These are phyloP conservation scores for Debaryomycetaceae sp. DNA, from an alignment of 1,139 yeast genomes.

Conservation along the genomic window DNA sequence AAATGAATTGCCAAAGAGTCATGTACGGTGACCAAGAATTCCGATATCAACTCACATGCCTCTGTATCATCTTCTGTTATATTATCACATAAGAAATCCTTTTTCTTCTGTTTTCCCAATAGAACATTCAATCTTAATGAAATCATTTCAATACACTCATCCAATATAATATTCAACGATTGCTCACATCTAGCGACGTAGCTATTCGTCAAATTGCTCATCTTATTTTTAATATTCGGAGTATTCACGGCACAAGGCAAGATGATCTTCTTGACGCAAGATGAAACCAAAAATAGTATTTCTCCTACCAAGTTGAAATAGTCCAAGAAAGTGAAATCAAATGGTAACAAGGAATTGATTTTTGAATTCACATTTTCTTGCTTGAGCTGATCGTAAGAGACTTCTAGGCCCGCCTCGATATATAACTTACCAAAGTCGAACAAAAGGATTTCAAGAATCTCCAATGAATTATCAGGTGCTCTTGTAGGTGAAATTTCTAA, in stretches of 20 bases:
- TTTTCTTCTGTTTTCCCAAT: slow-evolving; percentile 43
- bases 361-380: slow-evolving; percentile 25
- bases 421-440: slow-evolving; percentile 72
- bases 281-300: slow-evolving; percentile 63
- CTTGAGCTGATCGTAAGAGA: slow-evolving; percentile 48
- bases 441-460: slow-evolving; percentile 62
- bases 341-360: slow-evolving; percentile 16
- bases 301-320: slow-evolving; percentile 58
- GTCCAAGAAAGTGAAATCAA: slow-evolving; percentile 46
- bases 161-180: slow-evolving; percentile 63
- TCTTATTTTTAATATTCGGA: slow-evolving; percentile 58
- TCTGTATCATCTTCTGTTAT: slow-evolving; percentile 58
- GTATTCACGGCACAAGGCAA: slow-evolving; percentile 67
- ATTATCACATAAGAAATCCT: slow-evolving; percentile 36
- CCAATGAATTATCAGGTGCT: slow-evolving; percentile 62
- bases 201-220: slow-evolving; percentile 63
- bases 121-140: slow-evolving; percentile 46
- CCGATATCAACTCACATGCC: slow-evolving; percentile 63
- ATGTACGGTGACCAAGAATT: slow-evolving; percentile 47
- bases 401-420: slow-evolving; percentile 72
- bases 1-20: slow-evolving; percentile 32
- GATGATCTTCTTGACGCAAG: slow-evolving; percentile 67
- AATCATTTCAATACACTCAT: slow-evolving; percentile 52
- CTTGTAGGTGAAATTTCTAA: slow-evolving; percentile 69
- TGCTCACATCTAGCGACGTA: slow-evolving; percentile 67